Percentiles rank a stretch among this genome's conserved stretches.
Evolutionary conservation across 441 rosid species (phyloP).

Genomic region (Populus hybrid): DNA sequence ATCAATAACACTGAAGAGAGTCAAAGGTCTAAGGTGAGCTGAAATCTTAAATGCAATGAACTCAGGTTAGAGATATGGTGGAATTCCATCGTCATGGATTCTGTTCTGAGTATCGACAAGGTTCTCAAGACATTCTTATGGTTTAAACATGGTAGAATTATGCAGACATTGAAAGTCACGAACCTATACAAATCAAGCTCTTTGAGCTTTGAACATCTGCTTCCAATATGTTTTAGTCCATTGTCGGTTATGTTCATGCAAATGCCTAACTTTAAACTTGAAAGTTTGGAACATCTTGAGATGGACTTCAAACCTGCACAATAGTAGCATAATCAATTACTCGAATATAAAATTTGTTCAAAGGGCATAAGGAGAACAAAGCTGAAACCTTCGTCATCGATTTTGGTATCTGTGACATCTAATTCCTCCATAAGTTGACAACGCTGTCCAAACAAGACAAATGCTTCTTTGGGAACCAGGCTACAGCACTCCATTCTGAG

Average conservation of each 20-base stretch:
- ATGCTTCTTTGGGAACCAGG: constrained; percentile 32
- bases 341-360: background rate
- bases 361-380: background rate
- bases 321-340: background rate
- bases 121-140: background rate
- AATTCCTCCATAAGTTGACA: constrained; percentile 33
- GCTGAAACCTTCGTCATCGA: constrained; percentile 31
- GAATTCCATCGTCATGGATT: background rate
- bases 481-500: constrained; percentile 40
- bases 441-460: constrained; percentile 28
- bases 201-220: constrained; percentile 24
- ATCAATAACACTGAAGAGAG: background rate
- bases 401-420: constrained; percentile 32
- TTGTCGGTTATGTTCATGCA: constrained; percentile 33
- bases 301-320: constrained; percentile 36
- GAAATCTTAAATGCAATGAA: too few relatives aligned
- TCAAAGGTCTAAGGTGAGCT: too few relatives aligned
- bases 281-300: constrained; percentile 31
- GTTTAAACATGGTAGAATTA: background rate
- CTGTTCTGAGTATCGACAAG: background rate
- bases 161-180: background rate
- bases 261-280: constrained; percentile 31
- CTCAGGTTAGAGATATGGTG: background rate
- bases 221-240: constrained; percentile 33
- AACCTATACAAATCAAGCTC: constrained; percentile 43